A percentile compares a stretch with the other conserved stretches of the same genome.
phyloP scores from a whole-genome alignment of 768 basidiomycete genomes.

The Lyophyllum atratum region DNA sequence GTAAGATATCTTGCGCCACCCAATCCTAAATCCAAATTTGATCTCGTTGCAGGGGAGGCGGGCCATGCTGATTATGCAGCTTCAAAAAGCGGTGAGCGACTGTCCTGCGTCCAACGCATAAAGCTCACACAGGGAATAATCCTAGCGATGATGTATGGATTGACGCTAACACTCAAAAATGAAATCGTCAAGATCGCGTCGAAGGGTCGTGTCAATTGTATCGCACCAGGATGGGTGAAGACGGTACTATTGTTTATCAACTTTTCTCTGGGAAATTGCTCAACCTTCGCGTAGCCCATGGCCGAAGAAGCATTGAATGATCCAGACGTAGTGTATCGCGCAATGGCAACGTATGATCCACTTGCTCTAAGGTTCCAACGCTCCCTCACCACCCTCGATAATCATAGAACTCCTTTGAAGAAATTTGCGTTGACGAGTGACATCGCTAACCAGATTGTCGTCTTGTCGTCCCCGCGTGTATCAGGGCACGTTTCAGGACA shows the following conservation, averaged over 20 bases:
- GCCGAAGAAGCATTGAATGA: slow-evolving; percentile 58
- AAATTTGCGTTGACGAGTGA: slow-evolving; percentile 66
- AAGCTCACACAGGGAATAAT: background rate
- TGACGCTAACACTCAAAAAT: slow-evolving; percentile 71
- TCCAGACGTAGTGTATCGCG: slow-evolving; percentile 52
- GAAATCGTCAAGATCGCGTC: slow-evolving; percentile 80
- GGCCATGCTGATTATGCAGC: slow-evolving; percentile 68
- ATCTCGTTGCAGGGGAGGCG: slow-evolving; percentile 42
- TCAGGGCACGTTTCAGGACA: slow-evolving; percentile 76
- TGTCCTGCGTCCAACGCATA: background rate
- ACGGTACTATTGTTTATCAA: slow-evolving; percentile 35
- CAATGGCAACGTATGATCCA: slow-evolving; percentile 63
- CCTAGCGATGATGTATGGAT: slow-evolving; percentile 71
- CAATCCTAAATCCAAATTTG: background rate
- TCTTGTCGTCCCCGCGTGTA: slow-evolving; percentile 58
- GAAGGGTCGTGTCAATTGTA: slow-evolving; percentile 65
- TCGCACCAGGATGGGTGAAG: slow-evolving; percentile 69
- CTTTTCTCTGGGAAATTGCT: background rate
- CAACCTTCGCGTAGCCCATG: slow-evolving; percentile 40
- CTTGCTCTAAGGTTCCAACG: background rate
- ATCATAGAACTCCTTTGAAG: slow-evolving; percentile 62
- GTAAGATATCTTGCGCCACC: slow-evolving; percentile 25
- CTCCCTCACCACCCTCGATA: background rate
- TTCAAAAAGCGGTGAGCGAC: slow-evolving; percentile 61
- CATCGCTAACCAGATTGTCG: slow-evolving; percentile 62